These are phyloP conservation scores for Nicotiana otophora DNA, from an alignment of 257 asterid genomes.

Conservation along the genomic window DNA sequence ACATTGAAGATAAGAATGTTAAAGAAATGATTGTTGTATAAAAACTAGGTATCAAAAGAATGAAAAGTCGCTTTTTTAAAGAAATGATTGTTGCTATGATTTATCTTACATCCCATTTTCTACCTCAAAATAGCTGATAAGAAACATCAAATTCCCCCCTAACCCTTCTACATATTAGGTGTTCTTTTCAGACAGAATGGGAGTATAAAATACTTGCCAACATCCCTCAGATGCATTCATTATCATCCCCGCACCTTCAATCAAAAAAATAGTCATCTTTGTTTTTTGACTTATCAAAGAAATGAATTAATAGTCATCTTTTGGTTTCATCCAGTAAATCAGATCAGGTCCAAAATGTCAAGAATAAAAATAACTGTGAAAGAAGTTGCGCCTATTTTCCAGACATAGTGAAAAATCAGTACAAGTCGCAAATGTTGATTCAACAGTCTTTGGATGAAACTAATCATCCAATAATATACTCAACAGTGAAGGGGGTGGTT, in stretches of 20 bases:
- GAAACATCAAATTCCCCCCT: background rate
- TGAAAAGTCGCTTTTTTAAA: background rate
- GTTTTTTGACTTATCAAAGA: background rate
- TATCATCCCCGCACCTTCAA: slow-evolving; percentile 30
- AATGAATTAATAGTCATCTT: background rate
- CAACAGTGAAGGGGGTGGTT: slow-evolving; percentile 15
- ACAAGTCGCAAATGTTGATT: background rate
- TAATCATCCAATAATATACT: background rate
- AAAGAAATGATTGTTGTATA: background rate
- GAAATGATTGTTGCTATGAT: background rate
- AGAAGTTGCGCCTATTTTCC: background rate
- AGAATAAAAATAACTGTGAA: background rate
- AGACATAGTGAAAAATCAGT: background rate
- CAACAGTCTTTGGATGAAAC: background rate
- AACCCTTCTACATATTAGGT: background rate
- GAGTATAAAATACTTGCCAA: background rate
- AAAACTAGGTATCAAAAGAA: background rate
- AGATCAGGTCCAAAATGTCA: background rate
- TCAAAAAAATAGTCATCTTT: slow-evolving; percentile 4
- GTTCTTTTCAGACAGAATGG: background rate
- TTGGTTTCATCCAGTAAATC: background rate
- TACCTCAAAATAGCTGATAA: background rate
- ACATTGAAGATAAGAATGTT: background rate
- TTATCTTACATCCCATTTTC: background rate
- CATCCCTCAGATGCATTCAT: slow-evolving; percentile 39